Evolutionary conservation across 2,329 filamentous ascomycete species (phyloP).

Genomic region (Coniosporium tulheliwenetii): DNA sequence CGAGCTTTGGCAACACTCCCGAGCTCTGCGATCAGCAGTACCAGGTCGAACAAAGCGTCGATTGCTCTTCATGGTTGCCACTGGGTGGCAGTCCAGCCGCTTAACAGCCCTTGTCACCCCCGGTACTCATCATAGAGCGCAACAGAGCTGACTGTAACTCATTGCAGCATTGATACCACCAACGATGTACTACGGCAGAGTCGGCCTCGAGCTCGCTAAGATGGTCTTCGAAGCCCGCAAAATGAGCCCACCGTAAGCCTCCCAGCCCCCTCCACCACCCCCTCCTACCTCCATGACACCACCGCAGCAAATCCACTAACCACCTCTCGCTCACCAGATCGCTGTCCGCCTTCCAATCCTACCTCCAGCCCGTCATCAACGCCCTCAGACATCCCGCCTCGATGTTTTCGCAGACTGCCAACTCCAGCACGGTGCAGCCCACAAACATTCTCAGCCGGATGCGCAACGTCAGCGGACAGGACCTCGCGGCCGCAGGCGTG

Average conservation of each 20-base stretch:
- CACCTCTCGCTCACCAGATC: conserved; percentile 34
- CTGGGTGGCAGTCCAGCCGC: too few species aligned
- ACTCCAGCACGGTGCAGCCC: conserved; percentile 40
- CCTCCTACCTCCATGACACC: conserved; percentile 3
- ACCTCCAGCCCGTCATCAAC: conserved; percentile 63
- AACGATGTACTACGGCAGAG: conserved; percentile 81
- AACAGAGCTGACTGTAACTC: too few species aligned
- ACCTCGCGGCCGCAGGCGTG: conserved; percentile 60
- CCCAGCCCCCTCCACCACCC: neutral
- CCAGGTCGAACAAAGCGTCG: too few species aligned
- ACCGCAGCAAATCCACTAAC: neutral
- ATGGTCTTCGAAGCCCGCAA: conserved; percentile 75
- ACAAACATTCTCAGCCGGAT: conserved; percentile 38
- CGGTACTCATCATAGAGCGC: too few species aligned
- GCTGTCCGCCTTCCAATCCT: conserved; percentile 67
- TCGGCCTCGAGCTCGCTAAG: conserved; percentile 75
- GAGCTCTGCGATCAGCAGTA: too few species aligned
- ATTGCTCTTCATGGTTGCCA: too few species aligned
- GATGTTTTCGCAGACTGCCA: conserved; percentile 31
- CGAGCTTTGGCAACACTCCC: too few species aligned
- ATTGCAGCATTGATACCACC: conserved; percentile 64
- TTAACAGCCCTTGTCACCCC: too few species aligned
- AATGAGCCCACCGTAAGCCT: conserved; percentile 86
- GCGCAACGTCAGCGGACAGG: conserved; percentile 54
- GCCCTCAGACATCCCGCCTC: conserved; percentile 51